A percentile compares a stretch with the other conserved stretches of the same genome.
phyloP scores from a whole-genome alignment of 2,329 filamentous ascomycete genomes.

The Epichloe hybrida region DNA sequence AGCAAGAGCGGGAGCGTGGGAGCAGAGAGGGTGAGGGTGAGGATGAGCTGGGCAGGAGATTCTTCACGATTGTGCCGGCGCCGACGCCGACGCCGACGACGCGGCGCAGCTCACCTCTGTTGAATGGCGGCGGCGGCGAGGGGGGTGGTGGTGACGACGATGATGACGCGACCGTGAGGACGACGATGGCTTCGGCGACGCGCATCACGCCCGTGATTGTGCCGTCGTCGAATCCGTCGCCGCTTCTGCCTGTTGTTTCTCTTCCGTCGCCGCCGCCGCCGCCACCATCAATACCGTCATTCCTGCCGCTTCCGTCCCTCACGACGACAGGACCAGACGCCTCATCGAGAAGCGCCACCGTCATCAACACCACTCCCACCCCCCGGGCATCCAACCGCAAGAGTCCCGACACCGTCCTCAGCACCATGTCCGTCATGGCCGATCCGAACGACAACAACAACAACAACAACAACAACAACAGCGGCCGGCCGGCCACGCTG shows the following conservation, averaged over 20 bases:
- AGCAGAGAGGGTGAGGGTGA: no score
- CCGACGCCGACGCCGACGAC: conserved; percentile 10
- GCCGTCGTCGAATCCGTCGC: not conserved
- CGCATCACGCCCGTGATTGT: conserved; percentile 5
- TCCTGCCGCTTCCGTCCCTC: not conserved
- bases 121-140: not conserved
- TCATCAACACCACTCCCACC: not conserved
- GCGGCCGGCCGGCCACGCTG: not conserved
- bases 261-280: not conserved
- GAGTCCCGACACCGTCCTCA: not conserved
- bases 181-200: not conserved
- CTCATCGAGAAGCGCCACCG: not conserved
- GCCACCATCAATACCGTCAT: no score
- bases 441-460: not conserved
- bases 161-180: no score
- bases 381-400: not conserved
- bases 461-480: not conserved
- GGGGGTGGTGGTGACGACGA: no score
- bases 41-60: conserved; percentile 11
- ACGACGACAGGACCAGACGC: no score
- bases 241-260: no score
- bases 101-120: not conserved
- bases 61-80: conserved; percentile 18
- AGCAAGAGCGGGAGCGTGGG: no score
- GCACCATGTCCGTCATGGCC: not conserved